These are phyloP conservation scores for Ascodesmis nigricans DNA, from an alignment of 495 filamentous ascomycete genomes.

Conservation along the genomic window DNA sequence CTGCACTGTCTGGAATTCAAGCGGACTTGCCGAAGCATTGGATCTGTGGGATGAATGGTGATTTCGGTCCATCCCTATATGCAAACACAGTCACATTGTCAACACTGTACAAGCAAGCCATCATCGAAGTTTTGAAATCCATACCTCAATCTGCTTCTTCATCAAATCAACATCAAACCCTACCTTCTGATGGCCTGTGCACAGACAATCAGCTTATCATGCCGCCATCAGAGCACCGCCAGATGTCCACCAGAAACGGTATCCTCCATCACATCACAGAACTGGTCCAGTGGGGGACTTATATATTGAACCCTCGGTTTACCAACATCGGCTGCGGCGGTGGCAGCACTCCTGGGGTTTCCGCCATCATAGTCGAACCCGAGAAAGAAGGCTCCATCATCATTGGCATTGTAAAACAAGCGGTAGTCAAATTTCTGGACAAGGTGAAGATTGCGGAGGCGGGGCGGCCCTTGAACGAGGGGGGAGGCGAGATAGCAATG, in stretches of 20 bases:
- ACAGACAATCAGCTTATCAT: constrained; percentile 15
- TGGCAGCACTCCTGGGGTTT: constrained; percentile 20
- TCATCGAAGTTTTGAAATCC: neutral
- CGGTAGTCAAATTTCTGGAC: too few species aligned
- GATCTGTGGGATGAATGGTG: constrained; percentile 44
- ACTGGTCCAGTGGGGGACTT: constrained; percentile 24
- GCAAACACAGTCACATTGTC: too few species aligned
- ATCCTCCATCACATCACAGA: constrained; percentile 33
- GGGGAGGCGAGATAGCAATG: too few species aligned
- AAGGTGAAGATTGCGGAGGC: too few species aligned
- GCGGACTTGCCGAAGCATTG: constrained; percentile 43
- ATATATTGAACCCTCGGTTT: constrained; percentile 21
- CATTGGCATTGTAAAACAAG: neutral
- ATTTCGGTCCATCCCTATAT: constrained; percentile 46
- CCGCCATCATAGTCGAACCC: constrained; percentile 12
- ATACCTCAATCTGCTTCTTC: constrained; percentile 43
- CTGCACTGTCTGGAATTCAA: constrained; percentile 76
- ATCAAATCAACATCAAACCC: constrained; percentile 73
- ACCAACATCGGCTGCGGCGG: constrained; percentile 20
- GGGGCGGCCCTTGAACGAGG: too few species aligned
- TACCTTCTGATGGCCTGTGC: constrained; percentile 48
- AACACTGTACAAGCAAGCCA: too few species aligned
- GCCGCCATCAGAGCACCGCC: too few species aligned
- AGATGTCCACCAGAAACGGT: too few species aligned
- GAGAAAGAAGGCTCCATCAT: neutral